phyloP scores from a whole-genome alignment of 345 rosid species.

The Salix arbutifolia region DNA sequence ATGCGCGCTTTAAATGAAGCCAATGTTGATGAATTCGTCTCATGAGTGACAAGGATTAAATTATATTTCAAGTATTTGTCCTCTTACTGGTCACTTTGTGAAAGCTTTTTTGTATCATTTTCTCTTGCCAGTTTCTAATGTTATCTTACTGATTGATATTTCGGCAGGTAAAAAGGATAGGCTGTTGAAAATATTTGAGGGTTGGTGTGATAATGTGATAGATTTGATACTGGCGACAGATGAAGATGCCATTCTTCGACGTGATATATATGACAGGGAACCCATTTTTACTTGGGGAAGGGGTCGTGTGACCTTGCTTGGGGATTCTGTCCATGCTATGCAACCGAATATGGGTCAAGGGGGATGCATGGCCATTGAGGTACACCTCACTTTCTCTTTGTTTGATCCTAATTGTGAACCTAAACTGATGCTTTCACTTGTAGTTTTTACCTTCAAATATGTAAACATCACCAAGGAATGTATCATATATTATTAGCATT shows the following conservation, averaged over 20 bases:
- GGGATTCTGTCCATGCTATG: constrained; percentile 95
- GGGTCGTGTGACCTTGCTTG: constrained; percentile 87
- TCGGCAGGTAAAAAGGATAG: constrained; percentile 71
- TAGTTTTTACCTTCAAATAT: not conserved
- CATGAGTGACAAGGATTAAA: not conserved
- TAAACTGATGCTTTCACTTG: not conserved
- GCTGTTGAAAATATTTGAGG: constrained; percentile 74
- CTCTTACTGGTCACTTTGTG: not conserved
- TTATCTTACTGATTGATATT: constrained; percentile 6
- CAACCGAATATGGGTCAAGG: constrained; percentile 97
- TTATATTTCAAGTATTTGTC: too few relatives aligned
- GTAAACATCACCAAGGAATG: not conserved
- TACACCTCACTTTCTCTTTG: constrained; percentile 24
- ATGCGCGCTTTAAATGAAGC: not conserved
- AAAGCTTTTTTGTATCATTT: not conserved
- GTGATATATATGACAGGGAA: constrained; percentile 77
- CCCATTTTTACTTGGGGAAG: constrained; percentile 80
- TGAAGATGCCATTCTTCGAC: constrained; percentile 75
- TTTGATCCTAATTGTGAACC: not conserved
- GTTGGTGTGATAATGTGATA: constrained; percentile 86
- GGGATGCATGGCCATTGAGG: constrained; percentile 99
- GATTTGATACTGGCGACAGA: constrained; percentile 72
- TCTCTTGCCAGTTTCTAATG: not conserved
- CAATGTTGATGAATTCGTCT: not conserved
- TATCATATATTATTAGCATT: not conserved